Base-by-base conservation (phyloP, 2,329 filamentous ascomycete species). In the Botrytis paeoniae region DNA sequence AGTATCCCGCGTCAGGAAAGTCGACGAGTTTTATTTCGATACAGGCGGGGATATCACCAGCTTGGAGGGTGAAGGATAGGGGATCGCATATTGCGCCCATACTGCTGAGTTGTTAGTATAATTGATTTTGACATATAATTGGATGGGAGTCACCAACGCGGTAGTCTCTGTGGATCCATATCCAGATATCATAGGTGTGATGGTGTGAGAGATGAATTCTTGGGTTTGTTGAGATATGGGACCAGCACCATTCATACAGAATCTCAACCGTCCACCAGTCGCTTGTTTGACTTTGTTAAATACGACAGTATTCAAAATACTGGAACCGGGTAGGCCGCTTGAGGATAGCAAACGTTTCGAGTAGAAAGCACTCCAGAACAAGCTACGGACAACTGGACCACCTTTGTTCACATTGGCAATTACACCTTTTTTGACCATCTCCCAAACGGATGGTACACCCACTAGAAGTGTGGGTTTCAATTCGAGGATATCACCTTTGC, bases 401-500 rank as follows among this genome's bases (percentile, higher is more conserved):
- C 91, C 87, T 73, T 87, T 85, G 80, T 92, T 91, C 73, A 98
- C 90, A 82, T 76, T 75, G 8, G 74, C 84, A 76, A 95, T 85
- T 79, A 99, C 93, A 71, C 96, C 96, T 86, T 99, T 99, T 86
- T 94, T 95, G 79, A 99, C 92, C 1, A 93, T 95, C 84, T 99
- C 96, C 95, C 95, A 99, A 45, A 99, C 92, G 73, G 97, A 95
- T 2, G 96, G 96, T 4, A 99, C 96, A 82, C 96, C 96, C 57
- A 98, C 92, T 81, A 99, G 88, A 80, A 98, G 88, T 2, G 94
- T 97, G 1, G 96, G 96, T 78, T 88, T 89, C 81, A 98, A 92
- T 80, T 98, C 95, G 74, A 93, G 92, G 84, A 99, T 97, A 79
- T 99, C 96, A 78, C 96, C 95, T 77, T 91, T 89, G 85, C 93